Evolutionary conservation across 202 grass and related monocot genomes (phyloP).

Genomic region (Schoenoplectus tabernaemontani): DNA sequence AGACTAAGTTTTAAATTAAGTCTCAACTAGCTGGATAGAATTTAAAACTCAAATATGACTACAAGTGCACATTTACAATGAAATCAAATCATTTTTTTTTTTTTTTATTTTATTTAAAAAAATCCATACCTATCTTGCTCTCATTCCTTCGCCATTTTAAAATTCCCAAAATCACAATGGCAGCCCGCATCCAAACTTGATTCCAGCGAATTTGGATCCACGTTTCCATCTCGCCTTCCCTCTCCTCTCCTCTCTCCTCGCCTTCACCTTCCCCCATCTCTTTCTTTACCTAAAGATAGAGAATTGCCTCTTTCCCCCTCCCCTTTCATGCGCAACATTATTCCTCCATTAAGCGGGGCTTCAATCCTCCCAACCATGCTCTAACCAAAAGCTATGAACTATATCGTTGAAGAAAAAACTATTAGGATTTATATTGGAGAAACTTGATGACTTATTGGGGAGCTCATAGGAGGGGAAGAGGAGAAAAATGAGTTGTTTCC

Average conservation of each 20-base stretch:
- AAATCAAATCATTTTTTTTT: too few relatives aligned
- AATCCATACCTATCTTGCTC: too few relatives aligned
- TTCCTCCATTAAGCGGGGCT: too few relatives aligned
- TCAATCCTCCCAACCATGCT: background rate
- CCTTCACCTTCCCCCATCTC: background rate
- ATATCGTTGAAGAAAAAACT: background rate
- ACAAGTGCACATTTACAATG: too few relatives aligned
- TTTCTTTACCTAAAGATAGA: slow-evolving; percentile 10
- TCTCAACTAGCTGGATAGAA: too few relatives aligned
- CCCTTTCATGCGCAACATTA: too few relatives aligned
- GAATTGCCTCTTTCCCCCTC: slow-evolving; percentile 11
- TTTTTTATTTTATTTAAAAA: too few relatives aligned
- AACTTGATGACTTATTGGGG: slow-evolving; percentile 19
- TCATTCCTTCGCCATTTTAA: background rate
- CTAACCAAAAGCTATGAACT: background rate
- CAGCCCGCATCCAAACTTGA: background rate
- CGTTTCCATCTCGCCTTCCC: background rate
- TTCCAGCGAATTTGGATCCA: slow-evolving; percentile 21
- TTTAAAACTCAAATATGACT: too few relatives aligned
- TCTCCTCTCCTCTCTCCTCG: background rate
- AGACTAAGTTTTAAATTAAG: too few relatives aligned
- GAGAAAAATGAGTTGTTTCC: slow-evolving; percentile 78
- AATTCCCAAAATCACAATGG: background rate
- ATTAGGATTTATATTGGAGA: background rate
- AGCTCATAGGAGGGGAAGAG: slow-evolving; percentile 29